Evolutionary conservation across 495 filamentous ascomycete species (phyloP), one percentile per base, ranked within the genome.

Genomic region (Talaromyces trachyspermus): DNA sequence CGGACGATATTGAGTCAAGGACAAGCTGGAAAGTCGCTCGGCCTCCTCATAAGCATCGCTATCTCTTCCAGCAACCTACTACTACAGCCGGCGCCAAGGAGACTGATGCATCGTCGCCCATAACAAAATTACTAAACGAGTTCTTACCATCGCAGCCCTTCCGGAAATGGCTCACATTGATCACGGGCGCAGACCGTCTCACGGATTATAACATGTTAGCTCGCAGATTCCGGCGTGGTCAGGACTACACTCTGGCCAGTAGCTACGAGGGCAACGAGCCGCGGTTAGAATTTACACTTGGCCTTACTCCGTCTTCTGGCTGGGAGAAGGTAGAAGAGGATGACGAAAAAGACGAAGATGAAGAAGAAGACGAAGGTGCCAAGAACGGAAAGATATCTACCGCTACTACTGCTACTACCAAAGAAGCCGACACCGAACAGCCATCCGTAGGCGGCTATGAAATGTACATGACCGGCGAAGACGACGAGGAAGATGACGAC

Each of bases 1-100:
- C 71, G 27, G 56, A 68, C 2, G 77, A 80, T 47, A 80, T 87
- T 45, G 75, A 86, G 50, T 71, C 75, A 4, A 49, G 54, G 49
- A 73, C 69, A 20, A 67, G 71, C 6, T 91, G 86, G 86, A 77
- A 76, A 32, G 83, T 92, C 11, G 86, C 92, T 17, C 74, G 80
- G 11, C 92, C 92, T 25, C 92, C 92, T 2, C 90, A 97, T 66
- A 99, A 97, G 65, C 89, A 95, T 55, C 87, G 89, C 3, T 99
- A 84, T 66, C 66, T 94, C 9, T 99, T 88, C 65, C 77, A 86
- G 32, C 79, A 89, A 45, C 54, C 67, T 1, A 56, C 56, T 7
- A 25, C 14, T 8, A 12, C 32, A 5, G 11, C 22, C n/a, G 38
- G 27, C 18, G 26, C 55, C 5, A 36, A 52, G 0, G 20, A 56